Conservation (phyloP, 352 stramenopile species). For the Pythium vanterpoolii region DNA sequence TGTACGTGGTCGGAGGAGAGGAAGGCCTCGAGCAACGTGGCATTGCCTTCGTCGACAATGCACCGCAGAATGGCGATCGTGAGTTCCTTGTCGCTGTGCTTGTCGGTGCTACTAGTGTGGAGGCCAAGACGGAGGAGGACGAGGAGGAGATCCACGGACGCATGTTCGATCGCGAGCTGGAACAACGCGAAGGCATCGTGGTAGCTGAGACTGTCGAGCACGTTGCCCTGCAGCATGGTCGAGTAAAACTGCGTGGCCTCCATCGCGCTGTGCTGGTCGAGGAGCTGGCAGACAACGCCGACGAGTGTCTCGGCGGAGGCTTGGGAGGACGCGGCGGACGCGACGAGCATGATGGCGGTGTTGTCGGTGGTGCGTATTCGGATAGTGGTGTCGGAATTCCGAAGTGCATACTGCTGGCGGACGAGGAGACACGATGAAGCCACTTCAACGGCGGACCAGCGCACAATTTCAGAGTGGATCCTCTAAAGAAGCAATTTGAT, state of each 20-base stretch:
- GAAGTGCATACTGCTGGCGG: no score
- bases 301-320: neutral
- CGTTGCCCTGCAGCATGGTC: neutral
- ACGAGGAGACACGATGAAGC: neutral
- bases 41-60: slow-evolving; percentile 16
- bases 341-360: neutral
- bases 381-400: no score
- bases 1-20: neutral
- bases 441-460: neutral
- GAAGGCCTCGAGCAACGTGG: neutral
- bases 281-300: neutral
- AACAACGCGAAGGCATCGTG: slow-evolving; percentile 6
- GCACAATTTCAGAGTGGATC: neutral
- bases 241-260: neutral
- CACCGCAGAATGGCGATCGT: neutral
- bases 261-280: neutral
- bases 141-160: neutral
- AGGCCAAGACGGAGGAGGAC: neutral
- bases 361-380: neutral
- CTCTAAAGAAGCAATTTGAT: slow-evolving; percentile 4
- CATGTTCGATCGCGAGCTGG: slow-evolving; percentile 8
- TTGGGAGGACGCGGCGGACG: neutral
- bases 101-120: neutral
- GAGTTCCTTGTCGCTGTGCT: neutral
- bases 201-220: slow-evolving; percentile 5